Evolutionary conservation across 176 grass and related monocot species (phyloP), one percentile per base, ranked within the genome.

Genomic region (Triticum urartu): DNA sequence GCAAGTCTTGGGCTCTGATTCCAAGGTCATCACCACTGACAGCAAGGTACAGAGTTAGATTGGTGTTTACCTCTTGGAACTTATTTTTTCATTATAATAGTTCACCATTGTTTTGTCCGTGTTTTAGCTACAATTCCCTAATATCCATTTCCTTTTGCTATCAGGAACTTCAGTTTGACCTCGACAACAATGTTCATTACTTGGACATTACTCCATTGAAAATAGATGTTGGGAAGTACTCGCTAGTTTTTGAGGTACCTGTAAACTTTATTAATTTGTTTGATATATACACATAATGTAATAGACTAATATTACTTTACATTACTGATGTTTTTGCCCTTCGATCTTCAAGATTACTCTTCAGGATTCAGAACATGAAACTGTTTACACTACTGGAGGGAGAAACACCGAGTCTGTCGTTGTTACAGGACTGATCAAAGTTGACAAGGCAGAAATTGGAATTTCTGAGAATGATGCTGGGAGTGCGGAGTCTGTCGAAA

Each of bases 221-320:
- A 88, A 91, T 94, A 86, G 97, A 99, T 87, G 89, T 97, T 84
- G 94, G 97, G 78, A 99, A 91, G 74, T 99, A 99, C 64, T 82
- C 85, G 13, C 48, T 99, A 73, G 89, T 91, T 88, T 97, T 99
- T 93, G 87, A 99, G 97, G 97, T 99, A 93, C 7, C 20, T 83
- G 21, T 54, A 66, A 74, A 69, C 33, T 87, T 14, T 79, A 47
- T 82, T 56, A 40, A 34, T 73, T 84, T 33, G 65, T 48, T 50
- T 71, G 7, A 35, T 62, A 34, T 59, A 22, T 74, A 48, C 50
- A 54, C 50, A 18, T 73, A 79, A 58, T 81, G 32, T 56, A 24
- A 35, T 82, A 83, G 30, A 17, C 48, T 79, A 30, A 35, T 77
- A 74, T 25, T 63, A 35, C n/a, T 89, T 54, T 56, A 6, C 30